phyloP scores from a whole-genome alignment of 2,329 filamentous ascomycete genomes.

The Microdochium bolleyi region DNA sequence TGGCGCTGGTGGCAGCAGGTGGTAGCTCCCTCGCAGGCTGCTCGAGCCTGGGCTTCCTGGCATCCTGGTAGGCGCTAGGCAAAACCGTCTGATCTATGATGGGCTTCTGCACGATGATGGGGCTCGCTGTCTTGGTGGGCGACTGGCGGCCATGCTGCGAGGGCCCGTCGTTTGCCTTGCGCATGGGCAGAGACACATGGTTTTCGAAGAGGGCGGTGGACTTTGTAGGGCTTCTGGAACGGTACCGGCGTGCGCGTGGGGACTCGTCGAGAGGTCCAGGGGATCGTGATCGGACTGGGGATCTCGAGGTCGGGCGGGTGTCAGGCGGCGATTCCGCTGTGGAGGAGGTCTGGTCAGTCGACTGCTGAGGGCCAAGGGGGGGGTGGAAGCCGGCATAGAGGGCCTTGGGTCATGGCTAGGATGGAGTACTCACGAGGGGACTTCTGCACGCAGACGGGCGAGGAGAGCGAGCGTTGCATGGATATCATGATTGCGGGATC shows the following conservation, averaged over 20 bases:
- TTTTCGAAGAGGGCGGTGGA: conserved; percentile 34
- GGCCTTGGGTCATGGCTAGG: conserved; percentile 8
- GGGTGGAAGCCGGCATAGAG: conserved; percentile 11
- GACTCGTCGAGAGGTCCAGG: conserved; percentile 42
- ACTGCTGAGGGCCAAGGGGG: too few relatives aligned
- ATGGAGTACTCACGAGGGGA: conserved; percentile 47
- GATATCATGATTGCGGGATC: conserved; percentile 43
- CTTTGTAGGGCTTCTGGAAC: conserved; percentile 42
- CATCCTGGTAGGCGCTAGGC: conserved; percentile 12
- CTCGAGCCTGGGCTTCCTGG: conserved; percentile 21
- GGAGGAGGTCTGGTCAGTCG: conserved; percentile 5
- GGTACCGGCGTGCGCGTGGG: conserved; percentile 39
- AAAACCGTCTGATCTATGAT: conserved; percentile 35
- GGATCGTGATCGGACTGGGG: conserved; percentile 48
- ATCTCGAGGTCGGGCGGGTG: conserved; percentile 41
- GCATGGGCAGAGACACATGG: conserved; percentile 30
- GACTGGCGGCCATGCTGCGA: conserved; percentile 23
- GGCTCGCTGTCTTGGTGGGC: conserved; percentile 26
- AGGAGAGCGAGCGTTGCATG: conserved; percentile 56
- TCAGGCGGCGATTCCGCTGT: conserved; percentile 44
- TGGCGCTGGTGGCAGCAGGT: conserved; percentile 28
- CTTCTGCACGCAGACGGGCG: conserved; percentile 49
- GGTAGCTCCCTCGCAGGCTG: conserved; percentile 12
- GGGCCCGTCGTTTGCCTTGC: conserved; percentile 30
- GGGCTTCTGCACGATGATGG: conserved; percentile 31